Evolutionary conservation across 2,329 filamentous ascomycete species (phyloP), one percentile per base, ranked within the genome.

Genomic region (Exophiala xenobiotica): DNA sequence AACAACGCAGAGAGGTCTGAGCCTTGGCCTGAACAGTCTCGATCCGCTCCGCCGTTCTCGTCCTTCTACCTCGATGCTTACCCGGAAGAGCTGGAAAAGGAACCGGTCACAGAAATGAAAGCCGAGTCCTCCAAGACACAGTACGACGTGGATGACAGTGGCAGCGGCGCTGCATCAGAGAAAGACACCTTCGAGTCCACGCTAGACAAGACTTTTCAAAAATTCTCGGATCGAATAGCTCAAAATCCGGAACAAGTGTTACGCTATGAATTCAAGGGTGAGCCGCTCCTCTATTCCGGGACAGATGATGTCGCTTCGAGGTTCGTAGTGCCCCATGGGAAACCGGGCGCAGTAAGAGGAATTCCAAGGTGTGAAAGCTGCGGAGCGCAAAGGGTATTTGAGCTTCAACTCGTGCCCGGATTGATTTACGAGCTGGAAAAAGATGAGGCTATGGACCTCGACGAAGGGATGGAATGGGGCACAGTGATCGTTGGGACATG

Each of bases 381-480:
- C 70, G 86, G 87, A 6, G 80, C 78, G 0, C 76, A 79, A 43
- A 82, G 92, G 57, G 82, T 87, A 11, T 97, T 97, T 67, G 93
- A 99, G 76, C 77, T 96, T 52, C 93, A 99, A 76, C 75, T 99
- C 59, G 91, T 87, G 60, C 93, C 93, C 33, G 87, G 95, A 66
- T 86, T 90, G 2, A 99, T 99, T 63, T 82, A 83, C 23, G 87
- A 95, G 75, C 75, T 97, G 47, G 93, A 97, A 74, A 80, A 81
- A 7, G 87, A 91, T 35, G 68, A 72, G 70, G 74, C 74, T 58
- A 60, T 72, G 59, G 81, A 80, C 31, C 64, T 86, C 16, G 79
- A 95, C 75, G 64, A 67, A 45, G 93, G 91, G 0, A 99, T 99
- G 93, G 93, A 99, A 64, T 99, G 93, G 93, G 92, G 92, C 0